These are phyloP conservation scores for Escovopsis sp. DNA, from an alignment of 2,329 filamentous ascomycete genomes.

Conservation along the genomic window DNA sequence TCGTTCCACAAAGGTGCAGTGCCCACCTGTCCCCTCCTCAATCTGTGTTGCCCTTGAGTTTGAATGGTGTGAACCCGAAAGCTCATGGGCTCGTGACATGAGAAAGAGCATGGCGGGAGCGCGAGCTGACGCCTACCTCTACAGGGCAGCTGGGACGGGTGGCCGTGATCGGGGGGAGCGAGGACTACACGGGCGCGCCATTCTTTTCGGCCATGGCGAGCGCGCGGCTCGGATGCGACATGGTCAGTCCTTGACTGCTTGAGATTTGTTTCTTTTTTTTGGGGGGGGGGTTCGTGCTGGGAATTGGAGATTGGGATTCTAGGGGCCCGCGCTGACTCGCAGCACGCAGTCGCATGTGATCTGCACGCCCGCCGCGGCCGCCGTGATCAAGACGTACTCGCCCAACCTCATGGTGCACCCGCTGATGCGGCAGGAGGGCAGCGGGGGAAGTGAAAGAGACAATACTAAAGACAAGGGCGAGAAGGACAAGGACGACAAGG, in stretches of 20 bases:
- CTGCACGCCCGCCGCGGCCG: slow-evolving; percentile 74
- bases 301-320: too few relatives aligned
- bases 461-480: slow-evolving; percentile 1
- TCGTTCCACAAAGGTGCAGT: slow-evolving; percentile 82
- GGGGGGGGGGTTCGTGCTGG: not conserved
- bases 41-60: not conserved
- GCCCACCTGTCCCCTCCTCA: too few relatives aligned
- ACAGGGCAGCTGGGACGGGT: slow-evolving; percentile 82
- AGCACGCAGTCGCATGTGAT: slow-evolving; percentile 67
- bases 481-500: slow-evolving; percentile 27
- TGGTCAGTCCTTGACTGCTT: slow-evolving; percentile 40
- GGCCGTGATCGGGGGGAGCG: slow-evolving; percentile 85
- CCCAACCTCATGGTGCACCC: slow-evolving; percentile 98
- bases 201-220: slow-evolving; percentile 98
- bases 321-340: too few relatives aligned
- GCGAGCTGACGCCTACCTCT: not conserved
- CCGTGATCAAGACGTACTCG: slow-evolving; percentile 94
- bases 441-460: too few relatives aligned
- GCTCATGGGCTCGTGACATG: not conserved
- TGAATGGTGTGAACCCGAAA: not conserved
- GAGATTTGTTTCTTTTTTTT: too few relatives aligned
- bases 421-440: slow-evolving; percentile 63
- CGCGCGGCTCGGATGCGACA: slow-evolving; percentile 75
- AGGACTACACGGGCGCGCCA: slow-evolving; percentile 92
- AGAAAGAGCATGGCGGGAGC: not conserved